Percentiles rank a stretch among this genome's conserved stretches.
Conservation (phyloP, 2,329 filamentous ascomycete genomes). For the Venturia effusa region DNA sequence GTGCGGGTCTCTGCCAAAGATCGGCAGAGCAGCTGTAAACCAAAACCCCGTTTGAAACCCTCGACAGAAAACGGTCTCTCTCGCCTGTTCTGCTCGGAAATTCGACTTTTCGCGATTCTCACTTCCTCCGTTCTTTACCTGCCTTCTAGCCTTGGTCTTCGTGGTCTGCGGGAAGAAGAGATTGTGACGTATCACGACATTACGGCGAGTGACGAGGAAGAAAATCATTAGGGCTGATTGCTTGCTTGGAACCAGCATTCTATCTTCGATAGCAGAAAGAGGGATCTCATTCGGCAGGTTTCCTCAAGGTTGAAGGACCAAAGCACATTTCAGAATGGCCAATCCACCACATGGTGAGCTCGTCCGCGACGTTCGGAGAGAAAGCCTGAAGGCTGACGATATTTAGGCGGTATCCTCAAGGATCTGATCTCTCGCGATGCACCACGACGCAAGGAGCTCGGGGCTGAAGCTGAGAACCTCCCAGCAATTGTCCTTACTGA, state of each 20-base stretch:
- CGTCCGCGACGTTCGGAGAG: neutral
- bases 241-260: neutral
- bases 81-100: neutral
- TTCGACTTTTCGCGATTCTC: neutral
- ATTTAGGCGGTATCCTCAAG: slow-evolving; percentile 79
- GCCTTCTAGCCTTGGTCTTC: neutral
- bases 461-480: slow-evolving; percentile 73
- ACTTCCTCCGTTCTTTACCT: neutral
- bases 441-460: slow-evolving; percentile 68
- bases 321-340: slow-evolving; percentile 28
- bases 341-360: slow-evolving; percentile 40
- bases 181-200: neutral
- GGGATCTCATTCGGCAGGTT: neutral
- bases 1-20: neutral
- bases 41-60: neutral
- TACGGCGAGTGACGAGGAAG: neutral
- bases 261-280: neutral
- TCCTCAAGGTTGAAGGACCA: neutral
- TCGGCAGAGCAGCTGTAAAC: neutral
- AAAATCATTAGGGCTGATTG: neutral
- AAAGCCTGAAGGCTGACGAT: neutral
- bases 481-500: slow-evolving; percentile 78
- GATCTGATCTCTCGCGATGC: slow-evolving; percentile 91
- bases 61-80: neutral
- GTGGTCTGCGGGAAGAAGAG: neutral